Base-by-base conservation (phyloP, 495 filamentous ascomycete species). In the Aspergillus nidulans region DNA sequence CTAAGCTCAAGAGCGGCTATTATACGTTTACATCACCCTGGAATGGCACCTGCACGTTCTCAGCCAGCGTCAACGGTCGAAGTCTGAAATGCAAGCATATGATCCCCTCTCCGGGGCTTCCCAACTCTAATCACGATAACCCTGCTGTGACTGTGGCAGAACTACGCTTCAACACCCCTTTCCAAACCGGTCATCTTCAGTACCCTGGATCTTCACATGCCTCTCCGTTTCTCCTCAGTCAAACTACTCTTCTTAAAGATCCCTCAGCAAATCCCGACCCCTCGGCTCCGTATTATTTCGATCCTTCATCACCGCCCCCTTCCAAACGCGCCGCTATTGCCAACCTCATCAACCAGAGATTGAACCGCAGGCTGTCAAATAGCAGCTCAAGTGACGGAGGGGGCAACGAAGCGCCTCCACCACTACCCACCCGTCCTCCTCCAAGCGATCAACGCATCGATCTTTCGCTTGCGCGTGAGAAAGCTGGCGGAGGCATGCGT, bases 151-250 rank as follows among this genome's bases (percentile, higher is more conserved):
- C 79, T 0, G 82, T 92, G 9, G 92, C 90, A 64, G 91, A 96
- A 69, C 71, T 96, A 51, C 83, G 91, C 30, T 96, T 95, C 79
- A 96, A 95, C 68, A 80, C 90, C 0, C 89, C 90, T 13, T 79
- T 77, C 56, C 73, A 74, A 65, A 63, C 69, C 13, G 63, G 69
- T 38, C 70, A 74, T 49, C 63, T 70, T 0, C 69, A 69, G 48
- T 62, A 65, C 8, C 63, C 61, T 6, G 59, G 60, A 6, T 62
- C 63, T 3, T 56, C 63, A 24, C 61, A 69, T 32, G 20, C 55
- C 34, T 69, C 66, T 15, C 61, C 63, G n/a, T 67, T 65, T 41
- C 42, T 58, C 16, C 62, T 63, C 28, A 66, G 60, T 47, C 66
- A 69, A 53, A 59, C 54, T 41, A 36, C 63, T 41, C 25, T 52